Evolutionary conservation across 495 filamentous ascomycete genomes (phyloP).

Genomic region (Lepraria neglecta): DNA sequence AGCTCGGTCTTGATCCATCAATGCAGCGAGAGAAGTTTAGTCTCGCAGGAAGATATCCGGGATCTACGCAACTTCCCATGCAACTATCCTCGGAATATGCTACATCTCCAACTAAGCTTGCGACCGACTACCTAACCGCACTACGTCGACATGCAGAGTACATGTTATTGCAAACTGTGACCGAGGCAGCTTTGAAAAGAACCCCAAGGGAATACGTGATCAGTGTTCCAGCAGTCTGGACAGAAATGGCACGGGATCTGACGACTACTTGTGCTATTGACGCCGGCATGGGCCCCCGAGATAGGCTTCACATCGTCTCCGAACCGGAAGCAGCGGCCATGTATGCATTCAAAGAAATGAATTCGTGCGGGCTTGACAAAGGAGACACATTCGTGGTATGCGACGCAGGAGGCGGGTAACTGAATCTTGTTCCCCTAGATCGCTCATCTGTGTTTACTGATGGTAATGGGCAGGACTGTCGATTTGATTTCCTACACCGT

Average conservation of each 20-base stretch:
- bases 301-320: conserved; percentile 58
- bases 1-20: conserved; percentile 38
- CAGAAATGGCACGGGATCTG: conserved; percentile 59
- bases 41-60: conserved; percentile 22
- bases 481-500: conserved; percentile 52
- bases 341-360: conserved; percentile 41
- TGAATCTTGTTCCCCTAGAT: not conserved
- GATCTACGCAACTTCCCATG: conserved; percentile 31
- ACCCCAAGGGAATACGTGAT: conserved; percentile 57
- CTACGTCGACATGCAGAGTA: conserved; percentile 25
- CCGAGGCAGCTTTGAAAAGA: conserved; percentile 54
- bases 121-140: conserved; percentile 57
- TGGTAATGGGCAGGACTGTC: conserved; percentile 50
- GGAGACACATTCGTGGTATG: conserved; percentile 67
- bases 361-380: not conserved
- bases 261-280: conserved; percentile 57
- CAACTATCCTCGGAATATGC: not conserved
- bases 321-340: conserved; percentile 71
- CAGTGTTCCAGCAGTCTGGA: conserved; percentile 58
- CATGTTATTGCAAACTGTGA: conserved; percentile 32
- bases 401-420: conserved; percentile 54
- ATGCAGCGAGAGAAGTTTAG: conserved; percentile 14
- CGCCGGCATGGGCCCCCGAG: conserved; percentile 56
- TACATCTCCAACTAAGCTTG: conserved; percentile 49
- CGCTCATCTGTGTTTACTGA: not conserved